Conservation (phyloP, 2,329 filamentous ascomycete genomes). For the Endocalyx cinctus region DNA sequence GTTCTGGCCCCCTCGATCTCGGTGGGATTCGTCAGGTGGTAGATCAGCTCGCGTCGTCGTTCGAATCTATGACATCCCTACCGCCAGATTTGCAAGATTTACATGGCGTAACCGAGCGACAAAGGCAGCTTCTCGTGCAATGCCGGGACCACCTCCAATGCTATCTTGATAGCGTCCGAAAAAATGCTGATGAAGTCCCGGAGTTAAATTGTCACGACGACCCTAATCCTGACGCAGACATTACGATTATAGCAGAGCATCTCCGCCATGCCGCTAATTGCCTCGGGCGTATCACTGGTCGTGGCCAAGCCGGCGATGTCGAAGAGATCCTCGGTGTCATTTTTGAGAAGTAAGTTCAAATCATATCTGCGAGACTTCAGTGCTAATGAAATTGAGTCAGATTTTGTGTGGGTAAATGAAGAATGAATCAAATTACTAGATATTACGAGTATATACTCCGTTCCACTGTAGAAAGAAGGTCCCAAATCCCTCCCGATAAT, state of each 20-base stretch:
- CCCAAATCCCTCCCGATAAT: slow-evolving; percentile 3
- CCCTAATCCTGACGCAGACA: slow-evolving; percentile 57
- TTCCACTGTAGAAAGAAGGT: too few relatives aligned
- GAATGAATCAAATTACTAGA: too few relatives aligned
- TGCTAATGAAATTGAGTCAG: slow-evolving; percentile 27
- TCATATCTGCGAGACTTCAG: too few relatives aligned
- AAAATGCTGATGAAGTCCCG: slow-evolving; percentile 9
- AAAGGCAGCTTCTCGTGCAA: slow-evolving; percentile 72
- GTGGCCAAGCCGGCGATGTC: slow-evolving; percentile 80
- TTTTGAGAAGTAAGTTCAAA: slow-evolving; percentile 90
- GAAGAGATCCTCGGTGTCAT: slow-evolving; percentile 95
- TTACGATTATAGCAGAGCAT: slow-evolving; percentile 87
- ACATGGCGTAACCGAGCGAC: slow-evolving; percentile 84
- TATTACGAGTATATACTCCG: too few relatives aligned
- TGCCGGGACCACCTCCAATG: slow-evolving; percentile 68
- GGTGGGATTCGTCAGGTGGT: slow-evolving; percentile 68
- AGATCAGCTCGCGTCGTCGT: slow-evolving; percentile 60
- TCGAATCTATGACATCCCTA: slow-evolving; percentile 66
- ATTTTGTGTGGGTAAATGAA: slow-evolving; percentile 53
- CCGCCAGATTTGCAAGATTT: slow-evolving; percentile 73
- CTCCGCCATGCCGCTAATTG: slow-evolving; percentile 75
- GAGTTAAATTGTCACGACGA: slow-evolving; percentile 21
- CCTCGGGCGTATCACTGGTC: slow-evolving; percentile 83
- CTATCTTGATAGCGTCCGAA: slow-evolving; percentile 60
- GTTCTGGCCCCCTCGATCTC: slow-evolving; percentile 39